These are phyloP conservation scores for Tetrapisispora nanseiensis DNA, from an alignment of 805 yeast genomes.

Conservation along the genomic window DNA sequence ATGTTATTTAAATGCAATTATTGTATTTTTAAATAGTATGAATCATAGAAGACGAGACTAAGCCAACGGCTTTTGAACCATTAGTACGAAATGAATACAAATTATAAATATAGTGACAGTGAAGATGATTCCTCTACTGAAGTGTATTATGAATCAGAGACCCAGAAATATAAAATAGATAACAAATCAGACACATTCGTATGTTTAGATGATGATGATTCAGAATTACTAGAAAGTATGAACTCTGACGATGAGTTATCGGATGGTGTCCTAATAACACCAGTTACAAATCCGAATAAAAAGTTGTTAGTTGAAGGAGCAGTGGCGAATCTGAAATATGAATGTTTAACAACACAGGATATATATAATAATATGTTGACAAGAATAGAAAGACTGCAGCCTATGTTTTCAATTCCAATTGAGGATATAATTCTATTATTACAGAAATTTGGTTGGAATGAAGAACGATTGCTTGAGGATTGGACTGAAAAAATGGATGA, in stretches of 20 bases:
- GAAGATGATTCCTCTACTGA: constrained; percentile 1
- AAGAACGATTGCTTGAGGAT: constrained; percentile 45
- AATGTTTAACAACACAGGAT: constrained; percentile 28
- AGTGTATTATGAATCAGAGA: not conserved
- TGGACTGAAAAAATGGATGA: constrained; percentile 38
- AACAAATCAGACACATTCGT: not conserved
- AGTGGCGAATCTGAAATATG: constrained; percentile 21
- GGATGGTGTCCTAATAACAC: constrained; percentile 13
- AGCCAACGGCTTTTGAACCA: too few relatives aligned
- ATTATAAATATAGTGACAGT: constrained; percentile 1
- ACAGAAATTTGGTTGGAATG: constrained; percentile 48
- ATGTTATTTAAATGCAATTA: too few relatives aligned
- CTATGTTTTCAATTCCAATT: constrained; percentile 19
- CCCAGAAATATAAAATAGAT: not conserved
- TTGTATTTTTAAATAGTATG: too few relatives aligned
- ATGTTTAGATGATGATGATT: constrained; percentile 11
- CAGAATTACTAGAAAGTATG: constrained; percentile 5
- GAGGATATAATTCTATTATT: constrained; percentile 35
- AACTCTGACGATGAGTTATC: constrained; percentile 15
- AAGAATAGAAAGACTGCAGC: constrained; percentile 22
- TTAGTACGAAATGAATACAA: too few relatives aligned
- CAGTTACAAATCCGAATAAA: constrained; percentile 6
- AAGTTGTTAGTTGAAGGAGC: constrained; percentile 14
- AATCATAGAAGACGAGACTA: too few relatives aligned
- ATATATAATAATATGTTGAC: constrained; percentile 23